Conservation (phyloP, 176 grass and related monocot species). For the Poa pratensis region DNA sequence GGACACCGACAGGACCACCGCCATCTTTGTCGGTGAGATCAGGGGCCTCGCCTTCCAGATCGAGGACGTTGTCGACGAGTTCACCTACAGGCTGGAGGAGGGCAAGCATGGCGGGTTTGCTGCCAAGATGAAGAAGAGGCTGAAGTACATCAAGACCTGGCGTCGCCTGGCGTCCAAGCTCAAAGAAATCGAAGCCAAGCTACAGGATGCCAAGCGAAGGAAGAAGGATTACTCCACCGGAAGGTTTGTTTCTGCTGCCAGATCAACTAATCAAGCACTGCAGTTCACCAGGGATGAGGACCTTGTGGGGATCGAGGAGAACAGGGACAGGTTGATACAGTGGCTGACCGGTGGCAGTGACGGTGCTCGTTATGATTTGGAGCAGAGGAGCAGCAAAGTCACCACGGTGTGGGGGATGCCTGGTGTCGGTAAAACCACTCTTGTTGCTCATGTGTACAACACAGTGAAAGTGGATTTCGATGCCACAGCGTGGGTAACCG, state of each 20-base stretch:
- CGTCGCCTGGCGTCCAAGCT: neutral
- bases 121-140: neutral
- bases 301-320: conserved; percentile 24
- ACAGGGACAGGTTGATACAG: neutral
- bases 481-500: neutral
- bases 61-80: neutral
- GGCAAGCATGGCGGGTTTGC: neutral
- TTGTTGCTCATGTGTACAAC: conserved; percentile 4
- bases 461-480: neutral
- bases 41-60: neutral
- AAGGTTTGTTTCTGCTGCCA: rapidly evolving
- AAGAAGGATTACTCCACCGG: neutral
- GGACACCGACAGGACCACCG: too few relatives aligned
- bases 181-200: neutral
- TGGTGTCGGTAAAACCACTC: conserved; percentile 42
- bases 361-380: neutral
- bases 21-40: neutral
- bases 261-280: neutral
- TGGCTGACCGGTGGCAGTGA: neutral
- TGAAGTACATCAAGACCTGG: neutral
- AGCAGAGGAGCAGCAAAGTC: neutral
- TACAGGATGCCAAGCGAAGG: neutral
- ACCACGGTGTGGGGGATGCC: conserved; percentile 29
- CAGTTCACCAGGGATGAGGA: neutral
- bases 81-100: conserved; percentile 3